Percentiles rank a stretch among this genome's conserved stretches.
These are phyloP conservation scores for Pancytospora philotis DNA, from an alignment of 371 early-diverging fungal species.

Conservation along the genomic window DNA sequence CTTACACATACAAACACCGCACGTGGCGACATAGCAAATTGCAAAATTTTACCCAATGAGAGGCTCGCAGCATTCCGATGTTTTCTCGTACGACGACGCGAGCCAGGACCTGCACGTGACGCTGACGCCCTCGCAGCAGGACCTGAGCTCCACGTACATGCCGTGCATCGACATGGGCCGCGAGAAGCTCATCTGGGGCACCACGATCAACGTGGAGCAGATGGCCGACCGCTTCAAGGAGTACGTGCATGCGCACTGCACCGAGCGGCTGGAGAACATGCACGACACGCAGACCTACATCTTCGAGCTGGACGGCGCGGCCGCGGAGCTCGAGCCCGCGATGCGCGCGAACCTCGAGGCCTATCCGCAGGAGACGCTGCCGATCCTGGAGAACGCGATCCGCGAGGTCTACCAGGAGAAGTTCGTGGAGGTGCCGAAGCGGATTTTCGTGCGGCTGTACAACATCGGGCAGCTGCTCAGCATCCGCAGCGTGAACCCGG, in stretches of 20 bases:
- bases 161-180: constrained; percentile 51
- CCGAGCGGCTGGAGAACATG: constrained; percentile 23
- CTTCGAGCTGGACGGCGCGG: constrained; percentile 34
- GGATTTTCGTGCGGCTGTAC: constrained; percentile 71
- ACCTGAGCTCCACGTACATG: constrained; percentile 36
- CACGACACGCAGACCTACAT: constrained; percentile 42
- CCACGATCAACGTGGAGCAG: constrained; percentile 81
- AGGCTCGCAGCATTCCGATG: constrained; percentile 37
- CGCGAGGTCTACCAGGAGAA: constrained; percentile 67
- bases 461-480: constrained; percentile 70
- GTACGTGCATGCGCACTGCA: constrained; percentile 64
- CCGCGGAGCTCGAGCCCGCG: background rate
- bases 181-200: constrained; percentile 79
- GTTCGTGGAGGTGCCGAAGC: constrained; percentile 63
- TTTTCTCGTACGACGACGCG: constrained; percentile 59
- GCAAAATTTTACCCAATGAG: constrained; percentile 14
- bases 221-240: constrained; percentile 73
- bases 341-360: constrained; percentile 62
- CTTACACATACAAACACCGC: background rate
- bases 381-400: constrained; percentile 75
- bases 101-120: constrained; percentile 45
- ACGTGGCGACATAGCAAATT: no score
- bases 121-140: constrained; percentile 46
- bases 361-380: constrained; percentile 94
- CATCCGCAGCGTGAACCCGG: constrained; percentile 82